Percentiles rank a stretch among this genome's conserved stretches.
Evolutionary conservation across 2,329 filamentous ascomycete genomes (phyloP).

Genomic region (Thielaviopsis musarum): DNA sequence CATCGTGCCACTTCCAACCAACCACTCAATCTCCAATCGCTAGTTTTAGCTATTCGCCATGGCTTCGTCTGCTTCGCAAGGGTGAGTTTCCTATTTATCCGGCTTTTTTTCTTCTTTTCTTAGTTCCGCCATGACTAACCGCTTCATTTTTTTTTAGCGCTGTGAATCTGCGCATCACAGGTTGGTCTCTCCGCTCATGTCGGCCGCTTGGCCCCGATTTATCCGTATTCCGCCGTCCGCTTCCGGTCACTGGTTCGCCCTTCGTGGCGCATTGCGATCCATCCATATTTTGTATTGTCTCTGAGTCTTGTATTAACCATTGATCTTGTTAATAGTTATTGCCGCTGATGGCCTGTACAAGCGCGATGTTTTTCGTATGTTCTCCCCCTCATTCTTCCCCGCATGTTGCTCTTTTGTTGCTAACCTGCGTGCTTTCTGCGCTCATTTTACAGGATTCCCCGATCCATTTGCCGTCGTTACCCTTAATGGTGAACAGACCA

Average conservation of each 20-base stretch:
- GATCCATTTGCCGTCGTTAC: constrained; percentile 97
- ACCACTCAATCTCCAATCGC: background rate
- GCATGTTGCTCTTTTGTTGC: background rate
- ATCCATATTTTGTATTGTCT: background rate
- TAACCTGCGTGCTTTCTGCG: background rate
- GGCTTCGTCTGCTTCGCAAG: constrained; percentile 6
- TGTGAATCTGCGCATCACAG: constrained; percentile 84
- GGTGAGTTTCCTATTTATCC: constrained; percentile 10
- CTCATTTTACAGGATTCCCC: constrained; percentile 54
- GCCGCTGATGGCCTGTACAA: constrained; percentile 97
- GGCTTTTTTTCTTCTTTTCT: constrained; percentile 5
- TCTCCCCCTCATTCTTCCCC: background rate
- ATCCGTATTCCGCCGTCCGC: background rate
- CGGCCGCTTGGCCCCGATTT: background rate
- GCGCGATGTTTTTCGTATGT: constrained; percentile 95
- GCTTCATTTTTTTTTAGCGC: constrained; percentile 33
- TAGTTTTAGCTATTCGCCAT: background rate
- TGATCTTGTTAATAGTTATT: constrained; percentile 53
- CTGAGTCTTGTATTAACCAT: background rate
- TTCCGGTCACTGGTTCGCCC: background rate
- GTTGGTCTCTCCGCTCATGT: constrained; percentile 35
- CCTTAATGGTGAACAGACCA: constrained; percentile 92
- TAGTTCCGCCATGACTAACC: constrained; percentile 18
- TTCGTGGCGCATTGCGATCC: constrained; percentile 10
- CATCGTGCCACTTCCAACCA: background rate